phyloP scores from a whole-genome alignment of 2,329 filamentous ascomycete genomes.

The Hymenoscyphus repandus region DNA sequence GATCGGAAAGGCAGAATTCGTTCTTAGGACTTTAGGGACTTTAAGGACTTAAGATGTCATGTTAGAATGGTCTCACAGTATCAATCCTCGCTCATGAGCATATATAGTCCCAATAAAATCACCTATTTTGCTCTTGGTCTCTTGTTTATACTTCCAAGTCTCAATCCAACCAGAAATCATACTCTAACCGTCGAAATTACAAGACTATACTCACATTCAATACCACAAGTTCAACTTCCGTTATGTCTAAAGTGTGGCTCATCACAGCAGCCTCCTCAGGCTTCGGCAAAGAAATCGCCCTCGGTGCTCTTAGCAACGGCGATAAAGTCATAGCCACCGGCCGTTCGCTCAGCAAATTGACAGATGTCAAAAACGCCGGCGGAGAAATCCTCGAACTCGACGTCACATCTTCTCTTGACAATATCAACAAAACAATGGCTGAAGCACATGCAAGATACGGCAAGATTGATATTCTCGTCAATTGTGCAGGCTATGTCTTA shows the following conservation, averaged over 20 bases:
- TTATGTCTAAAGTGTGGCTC: conserved; percentile 36
- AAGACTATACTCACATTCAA: too few relatives aligned
- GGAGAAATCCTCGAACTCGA: conserved; percentile 36
- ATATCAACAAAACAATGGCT: conserved; percentile 34
- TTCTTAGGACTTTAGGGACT: too few relatives aligned
- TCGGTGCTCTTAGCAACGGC: conserved; percentile 37
- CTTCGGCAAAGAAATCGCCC: conserved; percentile 40
- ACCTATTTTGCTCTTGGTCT: too few relatives aligned
- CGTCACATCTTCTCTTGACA: conserved; percentile 33
- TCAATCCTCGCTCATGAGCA: too few relatives aligned
- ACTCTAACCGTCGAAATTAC: too few relatives aligned
- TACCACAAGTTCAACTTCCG: not conserved
- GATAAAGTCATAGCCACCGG: conserved; percentile 44
- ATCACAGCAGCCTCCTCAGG: conserved; percentile 45
- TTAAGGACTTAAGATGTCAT: too few relatives aligned
- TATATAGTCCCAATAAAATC: too few relatives aligned
- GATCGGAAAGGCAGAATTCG: too few relatives aligned
- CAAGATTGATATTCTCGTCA: conserved; percentile 40
- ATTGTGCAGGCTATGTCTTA: conserved; percentile 40
- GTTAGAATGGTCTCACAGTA: too few relatives aligned
- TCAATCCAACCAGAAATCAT: too few relatives aligned
- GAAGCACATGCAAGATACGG: conserved; percentile 36
- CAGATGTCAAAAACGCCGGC: conserved; percentile 31
- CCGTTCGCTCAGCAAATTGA: conserved; percentile 34
- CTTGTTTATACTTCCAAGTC: too few relatives aligned